Evolutionary conservation across 73 alveolate genomes (phyloP).

Genomic region (Paramecium primaurelia): DNA sequence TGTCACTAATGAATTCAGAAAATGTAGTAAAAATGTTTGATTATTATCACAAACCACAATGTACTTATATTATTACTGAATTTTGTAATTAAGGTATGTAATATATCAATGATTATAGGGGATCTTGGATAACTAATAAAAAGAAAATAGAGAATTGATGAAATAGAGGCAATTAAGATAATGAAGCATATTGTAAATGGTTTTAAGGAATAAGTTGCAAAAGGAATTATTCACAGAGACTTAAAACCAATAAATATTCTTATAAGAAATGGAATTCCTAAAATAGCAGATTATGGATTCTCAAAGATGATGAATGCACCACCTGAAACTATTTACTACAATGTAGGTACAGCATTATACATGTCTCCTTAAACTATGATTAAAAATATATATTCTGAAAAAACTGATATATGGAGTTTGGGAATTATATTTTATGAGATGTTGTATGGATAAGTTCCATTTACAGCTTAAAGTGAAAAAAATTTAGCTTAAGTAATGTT

Average conservation of each 20-base stretch:
- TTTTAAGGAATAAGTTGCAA: constrained; percentile 26
- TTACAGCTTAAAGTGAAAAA: constrained; percentile 10
- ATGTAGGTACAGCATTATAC: constrained; percentile 61
- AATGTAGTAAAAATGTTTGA: constrained; percentile 5
- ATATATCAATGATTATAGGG: background rate
- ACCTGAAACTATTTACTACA: constrained; percentile 32
- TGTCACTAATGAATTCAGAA: constrained; percentile 7
- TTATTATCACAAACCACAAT: background rate
- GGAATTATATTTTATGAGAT: constrained; percentile 59
- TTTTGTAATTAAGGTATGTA: constrained; percentile 13
- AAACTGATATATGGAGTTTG: constrained; percentile 58
- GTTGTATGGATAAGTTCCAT: constrained; percentile 52
- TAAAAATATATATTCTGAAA: constrained; percentile 49
- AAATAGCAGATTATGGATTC: constrained; percentile 59
- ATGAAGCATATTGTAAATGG: constrained; percentile 41
- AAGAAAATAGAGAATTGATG: background rate
- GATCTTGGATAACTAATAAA: constrained; percentile 6
- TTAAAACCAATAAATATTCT: constrained; percentile 54
- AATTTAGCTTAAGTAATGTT: background rate
- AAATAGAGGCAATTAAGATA: constrained; percentile 43
- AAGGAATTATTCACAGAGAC: constrained; percentile 56
- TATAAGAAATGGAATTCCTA: constrained; percentile 40
- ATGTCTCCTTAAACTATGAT: constrained; percentile 62
- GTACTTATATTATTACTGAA: constrained; percentile 25
- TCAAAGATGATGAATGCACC: constrained; percentile 54